Evolutionary conservation across 2,329 filamentous ascomycete genomes (phyloP), one percentile per base, ranked within the genome.

Genomic region (Aspergillus puulaauensis): DNA sequence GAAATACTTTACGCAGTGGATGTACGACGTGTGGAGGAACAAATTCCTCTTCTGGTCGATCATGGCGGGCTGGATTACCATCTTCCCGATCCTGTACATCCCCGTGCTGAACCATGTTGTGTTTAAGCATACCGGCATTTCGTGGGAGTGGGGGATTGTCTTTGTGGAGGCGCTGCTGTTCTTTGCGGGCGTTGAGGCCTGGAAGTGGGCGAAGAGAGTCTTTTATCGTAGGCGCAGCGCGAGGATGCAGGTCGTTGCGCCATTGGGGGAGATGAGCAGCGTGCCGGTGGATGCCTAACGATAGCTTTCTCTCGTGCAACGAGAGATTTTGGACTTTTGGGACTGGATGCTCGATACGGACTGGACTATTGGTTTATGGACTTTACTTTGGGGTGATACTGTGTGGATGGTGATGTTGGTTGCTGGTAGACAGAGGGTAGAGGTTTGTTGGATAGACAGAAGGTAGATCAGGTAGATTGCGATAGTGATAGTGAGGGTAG

Each of bases 111-210:
- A 89, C 69, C 79, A 80, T 6, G 74, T 77, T 1, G 86, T 90
- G 0, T 90, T 90, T 71, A 83, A 87, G 67, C 88, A 90, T 62
- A 80, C 75, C 2, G 82, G 82, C 0, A 90, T 90, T 55, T 79
- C 75, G 9, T 88, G 86, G 86, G 87, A 90, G 69, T 90, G 87
- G 88, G 85, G 77, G 0, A 81, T 90, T 48, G 84, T 90, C 1
- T 84, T 90, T 59, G 74, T 87, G 35, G 81, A 82, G 21, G 78
- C 83, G 0, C 67, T 82, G 0, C 65, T 90, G 7, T 91, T 90
- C 75, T 84, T 90, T 67, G 64, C 77, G 0, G 86, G 86, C 1
- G 79, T 85, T 0, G 88, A 91, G 72, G 57, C 73, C 0, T 91
- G 86, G 83, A 90, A 90, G 72, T 88, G 81, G 79, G 75, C 66